phyloP scores from a whole-genome alignment of 768 basidiomycete genomes.

The Leccinellum luteum region DNA sequence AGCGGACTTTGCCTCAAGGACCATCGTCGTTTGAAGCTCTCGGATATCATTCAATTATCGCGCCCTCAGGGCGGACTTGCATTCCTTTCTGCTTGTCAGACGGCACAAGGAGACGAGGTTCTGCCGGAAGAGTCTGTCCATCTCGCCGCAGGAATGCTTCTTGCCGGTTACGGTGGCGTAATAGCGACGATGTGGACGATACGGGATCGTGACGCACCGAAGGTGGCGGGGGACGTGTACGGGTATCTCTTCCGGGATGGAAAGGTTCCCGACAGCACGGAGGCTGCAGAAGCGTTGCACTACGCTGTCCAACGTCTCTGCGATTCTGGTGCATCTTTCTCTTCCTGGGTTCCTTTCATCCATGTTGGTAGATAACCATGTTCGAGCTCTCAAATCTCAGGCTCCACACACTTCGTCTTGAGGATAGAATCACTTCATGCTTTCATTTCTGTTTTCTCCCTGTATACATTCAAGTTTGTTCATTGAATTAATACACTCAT shows the following conservation, averaged over 20 bases:
- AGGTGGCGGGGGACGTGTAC: neutral
- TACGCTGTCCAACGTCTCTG: neutral
- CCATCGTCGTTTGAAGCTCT: neutral
- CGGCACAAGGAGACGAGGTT: neutral
- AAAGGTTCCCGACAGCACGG: neutral
- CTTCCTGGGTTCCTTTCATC: neutral
- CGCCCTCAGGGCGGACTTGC: neutral
- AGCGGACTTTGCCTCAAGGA: neutral
- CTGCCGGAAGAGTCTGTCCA: neutral
- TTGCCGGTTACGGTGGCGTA: neutral
- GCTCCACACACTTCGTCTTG: too few relatives aligned
- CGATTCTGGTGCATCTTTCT: neutral
- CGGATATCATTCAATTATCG: neutral
- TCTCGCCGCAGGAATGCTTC: neutral
- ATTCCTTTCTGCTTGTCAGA: neutral
- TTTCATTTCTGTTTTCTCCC: too few relatives aligned
- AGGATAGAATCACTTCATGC: too few relatives aligned
- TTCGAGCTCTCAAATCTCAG: too few relatives aligned
- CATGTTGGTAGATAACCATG: neutral
- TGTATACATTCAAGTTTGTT: too few relatives aligned
- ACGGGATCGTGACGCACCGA: neutral
- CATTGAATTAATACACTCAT: too few relatives aligned
- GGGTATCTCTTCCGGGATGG: neutral
- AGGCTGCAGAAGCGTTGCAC: neutral
- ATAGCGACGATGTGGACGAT: neutral